Conservation (phyloP, 2,329 filamentous ascomycete species). For the Venturia carpophila region DNA sequence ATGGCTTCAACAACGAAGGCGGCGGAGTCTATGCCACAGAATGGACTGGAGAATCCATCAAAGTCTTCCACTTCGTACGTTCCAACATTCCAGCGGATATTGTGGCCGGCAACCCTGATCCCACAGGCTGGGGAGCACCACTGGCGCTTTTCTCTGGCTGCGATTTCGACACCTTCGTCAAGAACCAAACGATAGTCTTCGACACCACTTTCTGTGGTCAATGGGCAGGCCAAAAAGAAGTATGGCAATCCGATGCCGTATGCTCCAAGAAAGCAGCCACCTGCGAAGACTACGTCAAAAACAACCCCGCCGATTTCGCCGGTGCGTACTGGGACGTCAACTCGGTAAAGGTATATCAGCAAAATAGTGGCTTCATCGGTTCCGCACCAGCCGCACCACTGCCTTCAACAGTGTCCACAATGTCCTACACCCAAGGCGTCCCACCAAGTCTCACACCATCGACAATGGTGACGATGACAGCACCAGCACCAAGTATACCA, state of each 20-base stretch:
- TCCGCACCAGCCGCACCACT: slow-evolving; percentile 7
- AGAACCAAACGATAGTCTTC: slow-evolving; percentile 66
- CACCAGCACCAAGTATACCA: background rate
- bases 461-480: background rate
- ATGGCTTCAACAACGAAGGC: slow-evolving; percentile 42
- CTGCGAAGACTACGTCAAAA: slow-evolving; percentile 64
- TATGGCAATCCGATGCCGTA: slow-evolving; percentile 51
- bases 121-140: slow-evolving; percentile 60
- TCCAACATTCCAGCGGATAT: slow-evolving; percentile 57
- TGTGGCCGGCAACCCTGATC: slow-evolving; percentile 51
- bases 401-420: background rate
- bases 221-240: slow-evolving; percentile 60
- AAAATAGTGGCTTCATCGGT: slow-evolving; percentile 5
- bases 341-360: slow-evolving; percentile 32
- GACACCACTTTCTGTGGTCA: slow-evolving; percentile 81
- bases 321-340: slow-evolving; percentile 69
- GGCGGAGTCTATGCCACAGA: slow-evolving; percentile 42
- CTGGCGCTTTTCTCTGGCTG: slow-evolving; percentile 61
- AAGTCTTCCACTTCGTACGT: slow-evolving; percentile 78
- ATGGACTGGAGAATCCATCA: slow-evolving; percentile 66
- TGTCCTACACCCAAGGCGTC: background rate
- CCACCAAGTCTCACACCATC: slow-evolving; percentile 2
- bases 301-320: slow-evolving; percentile 61
- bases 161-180: slow-evolving; percentile 63
- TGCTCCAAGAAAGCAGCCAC: slow-evolving; percentile 55